Evolutionary conservation across 495 filamentous ascomycete species (phyloP), one percentile per base, ranked within the genome.

Genomic region (Hypoxylon trugodes): DNA sequence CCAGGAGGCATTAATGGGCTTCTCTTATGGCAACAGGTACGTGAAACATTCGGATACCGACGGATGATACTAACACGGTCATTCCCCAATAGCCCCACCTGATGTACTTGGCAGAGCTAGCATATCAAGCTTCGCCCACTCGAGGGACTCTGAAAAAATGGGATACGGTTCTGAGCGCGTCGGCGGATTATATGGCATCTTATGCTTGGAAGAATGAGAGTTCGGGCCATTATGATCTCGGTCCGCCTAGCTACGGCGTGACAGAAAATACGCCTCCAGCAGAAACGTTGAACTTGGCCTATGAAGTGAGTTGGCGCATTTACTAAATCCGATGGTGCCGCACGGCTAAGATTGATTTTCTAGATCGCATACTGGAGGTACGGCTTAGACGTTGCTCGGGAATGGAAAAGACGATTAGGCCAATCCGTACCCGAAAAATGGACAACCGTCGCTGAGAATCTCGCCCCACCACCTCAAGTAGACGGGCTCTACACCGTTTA

Each of bases 291-390:
- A 79, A 79, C 48, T 66, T 77, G 4, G 76, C 63, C 21, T 70
- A 70, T 32, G 67, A 70, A 46, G 67, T 69, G 38, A 43, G 41
- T 60, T 15, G 7, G 8, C 6, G 5, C 10, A 30, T 10, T 3
- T 10, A 24, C 2, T 13, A 18, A 4, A 9, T 50, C 26, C 13
- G 4, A 25, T 5, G 13, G 6, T 2, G 10, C 28, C n/a, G 10
- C 9, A 4, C 7, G 6, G n/a, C 47, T 62, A 4, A 57, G 25
- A 25, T 12, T 38, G 4, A 13, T 33, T 0, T 62, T 66, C 22
- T 66, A 79, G 66, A 57, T 78, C 1, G 74, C 77, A 6, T 77
- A 79, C 48, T 83, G 81, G 81, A 65, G 76, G 10, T 82, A 82
- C 56, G 80, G 81, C 6, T 70, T 80, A 12, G 56, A 69, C 6